Base-by-base conservation (phyloP, 2,329 filamentous ascomycete genomes). In the Fusarium setosum region DNA sequence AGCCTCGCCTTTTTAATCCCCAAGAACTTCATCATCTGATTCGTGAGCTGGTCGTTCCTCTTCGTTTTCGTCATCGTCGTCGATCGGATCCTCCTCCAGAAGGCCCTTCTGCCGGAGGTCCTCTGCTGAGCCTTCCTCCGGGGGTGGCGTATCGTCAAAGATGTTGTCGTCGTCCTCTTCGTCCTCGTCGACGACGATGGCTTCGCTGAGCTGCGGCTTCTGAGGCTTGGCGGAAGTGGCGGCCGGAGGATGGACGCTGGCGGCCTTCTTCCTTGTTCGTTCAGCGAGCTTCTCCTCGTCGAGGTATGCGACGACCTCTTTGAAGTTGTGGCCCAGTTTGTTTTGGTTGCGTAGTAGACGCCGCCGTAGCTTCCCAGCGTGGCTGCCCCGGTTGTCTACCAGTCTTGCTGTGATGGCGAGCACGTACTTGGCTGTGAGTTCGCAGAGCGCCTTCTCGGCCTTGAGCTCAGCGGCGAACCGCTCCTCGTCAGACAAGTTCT, bases 381-480 rank as follows among this genome's bases (percentile, higher is more conserved):
- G 80, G 11, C 85, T 79, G 7, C 87, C 88, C 2, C 81, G 82
- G 38, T 83, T 80, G 73, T 96, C 93, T 49, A 97, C 82, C 37
- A 94, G 88, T 52, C 88, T 89, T 18, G 90, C 92, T 10, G 92
- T 83, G 20, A 97, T 89, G 12, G 90, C 91, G 38, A 97, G 86
- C 34, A 97, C 92, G 40, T 97, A 87, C 75, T 96, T 96, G 63
- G 89, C 91, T 0, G 94, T 90, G 23, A 97, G 83, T 71, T 95
- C 91, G 77, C 95, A 98, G 1, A 98, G 85, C 18, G 90, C 88
- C 74, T 95, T 91, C 77, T 98, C 96, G 0, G 93, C 89, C 59
- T 94, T 84, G 31, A 97, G 84, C 56, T 89, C 87, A 35, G 86
- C 85, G 45, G 89, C 85, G 67, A 88, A 82, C 57, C 87, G 85